Conservation (phyloP, 768 basidiomycete species). For the Rickenella mellea region DNA sequence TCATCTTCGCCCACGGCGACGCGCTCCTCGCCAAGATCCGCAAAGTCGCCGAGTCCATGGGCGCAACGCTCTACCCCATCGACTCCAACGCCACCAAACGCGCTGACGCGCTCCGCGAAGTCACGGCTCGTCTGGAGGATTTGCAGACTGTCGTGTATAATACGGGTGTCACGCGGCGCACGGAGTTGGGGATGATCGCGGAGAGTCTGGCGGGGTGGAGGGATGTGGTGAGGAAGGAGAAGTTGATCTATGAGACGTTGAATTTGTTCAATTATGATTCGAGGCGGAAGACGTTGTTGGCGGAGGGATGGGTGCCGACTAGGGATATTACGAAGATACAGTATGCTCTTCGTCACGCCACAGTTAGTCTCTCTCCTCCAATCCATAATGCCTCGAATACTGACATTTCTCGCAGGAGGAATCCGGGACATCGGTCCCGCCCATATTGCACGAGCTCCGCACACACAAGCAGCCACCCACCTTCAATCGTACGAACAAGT, state of each 20-base stretch:
- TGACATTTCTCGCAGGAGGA: conserved; percentile 45
- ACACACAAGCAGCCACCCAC: conserved; percentile 93
- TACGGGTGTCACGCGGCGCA: conserved; percentile 73
- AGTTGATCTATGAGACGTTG: conserved; percentile 89
- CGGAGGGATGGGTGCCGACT: conserved; percentile 97
- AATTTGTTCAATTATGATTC: conserved; percentile 95
- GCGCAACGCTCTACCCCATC: conserved; percentile 92
- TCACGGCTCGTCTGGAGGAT: conserved; percentile 83
- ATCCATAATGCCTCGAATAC: neutral
- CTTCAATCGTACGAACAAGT: conserved; percentile 89
- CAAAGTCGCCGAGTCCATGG: conserved; percentile 98
- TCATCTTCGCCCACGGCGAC: conserved; percentile 97
- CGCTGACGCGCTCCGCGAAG: conserved; percentile 80
- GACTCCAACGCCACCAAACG: conserved; percentile 93
- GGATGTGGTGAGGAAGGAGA: conserved; percentile 91
- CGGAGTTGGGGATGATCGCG: conserved; percentile 76
- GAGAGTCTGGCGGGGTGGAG: conserved; percentile 85
- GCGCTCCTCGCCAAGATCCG: conserved; percentile 92
- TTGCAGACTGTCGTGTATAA: conserved; percentile 83
- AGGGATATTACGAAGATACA: conserved; percentile 85
- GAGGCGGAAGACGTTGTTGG: conserved; percentile 86
- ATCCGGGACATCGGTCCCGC: conserved; percentile 85
- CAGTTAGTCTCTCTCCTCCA: conserved; percentile 31
- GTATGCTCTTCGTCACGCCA: conserved; percentile 78
- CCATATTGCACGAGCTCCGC: conserved; percentile 83